Conservation (phyloP, 176 grass and related monocot genomes). For the Elaeis guineensis region DNA sequence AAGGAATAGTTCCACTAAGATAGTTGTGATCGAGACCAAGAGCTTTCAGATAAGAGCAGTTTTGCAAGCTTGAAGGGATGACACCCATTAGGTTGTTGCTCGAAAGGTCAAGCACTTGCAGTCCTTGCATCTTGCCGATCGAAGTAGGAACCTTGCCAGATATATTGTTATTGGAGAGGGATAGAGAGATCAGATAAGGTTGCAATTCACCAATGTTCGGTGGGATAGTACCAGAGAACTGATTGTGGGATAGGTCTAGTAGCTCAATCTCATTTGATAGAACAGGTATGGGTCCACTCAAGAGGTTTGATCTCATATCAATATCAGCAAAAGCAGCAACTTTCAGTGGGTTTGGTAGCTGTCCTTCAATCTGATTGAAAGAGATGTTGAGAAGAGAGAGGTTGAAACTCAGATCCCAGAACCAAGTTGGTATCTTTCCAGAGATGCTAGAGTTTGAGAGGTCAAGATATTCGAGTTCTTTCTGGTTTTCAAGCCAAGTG, state of each 20-base stretch:
- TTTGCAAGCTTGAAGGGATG: neutral
- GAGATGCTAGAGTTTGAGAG: constrained; percentile 31
- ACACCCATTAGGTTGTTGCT: neutral
- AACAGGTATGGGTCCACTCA: constrained; percentile 17
- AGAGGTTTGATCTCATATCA: constrained; percentile 21
- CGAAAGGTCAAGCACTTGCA: neutral
- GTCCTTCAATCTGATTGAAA: constrained; percentile 19
- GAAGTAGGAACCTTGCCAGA: constrained; percentile 3
- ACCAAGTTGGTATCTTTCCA: constrained; percentile 16
- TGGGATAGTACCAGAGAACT: constrained; percentile 20
- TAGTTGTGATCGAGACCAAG: constrained; percentile 1
- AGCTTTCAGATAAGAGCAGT: neutral
- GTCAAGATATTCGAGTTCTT: neutral
- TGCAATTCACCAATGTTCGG: neutral
- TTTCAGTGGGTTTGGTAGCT: constrained; percentile 3
- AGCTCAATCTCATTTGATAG: neutral
- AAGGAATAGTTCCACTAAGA: constrained; percentile 28
- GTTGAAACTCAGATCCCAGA: constrained; percentile 10
- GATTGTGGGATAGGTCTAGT: constrained; percentile 27
- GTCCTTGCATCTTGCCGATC: neutral
- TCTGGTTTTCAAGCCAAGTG: constrained; percentile 38
- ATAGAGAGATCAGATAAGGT: rapidly evolving
- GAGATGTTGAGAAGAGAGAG: neutral
- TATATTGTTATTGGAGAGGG: constrained; percentile 9
- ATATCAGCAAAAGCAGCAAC: neutral